phyloP scores from a whole-genome alignment of 495 filamentous ascomycete species.

The Penicillium waksmanii region DNA sequence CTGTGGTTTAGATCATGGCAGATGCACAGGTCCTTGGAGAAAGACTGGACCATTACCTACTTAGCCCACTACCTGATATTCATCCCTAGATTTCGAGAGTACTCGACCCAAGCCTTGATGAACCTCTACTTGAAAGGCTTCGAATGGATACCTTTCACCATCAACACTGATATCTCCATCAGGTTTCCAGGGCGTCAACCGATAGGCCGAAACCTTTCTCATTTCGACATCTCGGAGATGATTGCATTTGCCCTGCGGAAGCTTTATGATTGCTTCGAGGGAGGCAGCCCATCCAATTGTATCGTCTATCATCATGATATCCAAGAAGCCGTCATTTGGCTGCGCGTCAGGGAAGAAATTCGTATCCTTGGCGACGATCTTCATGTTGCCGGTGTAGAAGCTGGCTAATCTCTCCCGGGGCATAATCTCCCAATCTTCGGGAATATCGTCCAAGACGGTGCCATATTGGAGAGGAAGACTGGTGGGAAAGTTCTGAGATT shows the following conservation, averaged over 20 bases:
- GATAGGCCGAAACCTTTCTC: conserved; percentile 64
- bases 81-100: background rate
- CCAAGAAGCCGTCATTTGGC: background rate
- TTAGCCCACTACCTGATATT: background rate
- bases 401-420: background rate
- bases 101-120: conserved; percentile 68
- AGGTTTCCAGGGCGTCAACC: conserved; percentile 36
- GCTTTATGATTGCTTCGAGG: conserved; percentile 70
- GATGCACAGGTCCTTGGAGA: too few species aligned
- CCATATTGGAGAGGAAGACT: background rate
- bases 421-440: background rate
- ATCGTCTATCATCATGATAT: conserved; percentile 60
- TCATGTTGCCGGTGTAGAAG: conserved; percentile 1
- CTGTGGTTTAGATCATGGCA: too few species aligned
- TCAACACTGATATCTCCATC: conserved; percentile 87
- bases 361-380: background rate
- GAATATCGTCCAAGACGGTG: background rate
- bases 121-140: conserved; percentile 84
- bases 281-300: conserved; percentile 79
- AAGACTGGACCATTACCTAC: background rate
- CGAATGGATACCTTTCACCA: conserved; percentile 80
- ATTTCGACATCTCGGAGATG: conserved; percentile 30
- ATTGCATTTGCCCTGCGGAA: conserved; percentile 55
- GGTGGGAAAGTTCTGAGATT: background rate
- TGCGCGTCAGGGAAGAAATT: background rate